These are phyloP conservation scores for Fraxinus floribunda DNA, from an alignment of 305 asterid species.

Conservation along the genomic window DNA sequence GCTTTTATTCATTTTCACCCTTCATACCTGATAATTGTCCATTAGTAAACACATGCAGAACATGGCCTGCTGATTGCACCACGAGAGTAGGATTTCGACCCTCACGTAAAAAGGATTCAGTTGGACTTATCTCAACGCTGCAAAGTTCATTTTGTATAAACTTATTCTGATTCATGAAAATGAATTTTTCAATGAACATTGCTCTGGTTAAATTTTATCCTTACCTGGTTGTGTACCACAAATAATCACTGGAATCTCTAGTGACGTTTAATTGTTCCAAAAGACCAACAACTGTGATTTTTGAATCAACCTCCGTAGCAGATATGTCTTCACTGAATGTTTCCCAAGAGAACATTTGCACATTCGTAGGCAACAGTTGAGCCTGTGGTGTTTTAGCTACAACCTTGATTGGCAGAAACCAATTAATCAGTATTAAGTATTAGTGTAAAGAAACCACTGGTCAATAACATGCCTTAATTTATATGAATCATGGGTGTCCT, in stretches of 20 bases:
- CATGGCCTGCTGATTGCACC: constrained; percentile 79
- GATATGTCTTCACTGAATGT: constrained; percentile 69
- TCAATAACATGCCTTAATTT: not conserved
- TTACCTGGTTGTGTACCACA: constrained; percentile 94
- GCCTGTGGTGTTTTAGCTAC: constrained; percentile 46
- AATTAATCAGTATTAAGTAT: constrained; percentile 6
- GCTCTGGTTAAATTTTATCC: not conserved
- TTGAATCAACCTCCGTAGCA: constrained; percentile 51
- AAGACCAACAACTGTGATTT: constrained; percentile 60
- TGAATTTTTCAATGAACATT: not conserved
- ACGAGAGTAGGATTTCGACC: constrained; percentile 55
- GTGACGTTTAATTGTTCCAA: constrained; percentile 91
- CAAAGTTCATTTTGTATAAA: constrained; percentile 14
- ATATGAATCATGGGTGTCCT: not conserved
- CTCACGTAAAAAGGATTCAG: constrained; percentile 68
- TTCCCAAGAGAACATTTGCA: constrained; percentile 60
- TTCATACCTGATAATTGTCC: constrained; percentile 59
- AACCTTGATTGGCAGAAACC: constrained; percentile 39
- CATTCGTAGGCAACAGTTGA: constrained; percentile 58
- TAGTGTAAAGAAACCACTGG: not conserved
- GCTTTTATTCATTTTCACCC: not conserved
- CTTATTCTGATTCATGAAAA: not conserved
- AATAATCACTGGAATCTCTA: constrained; percentile 83
- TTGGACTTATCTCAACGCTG: constrained; percentile 66
- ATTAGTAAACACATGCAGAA: constrained; percentile 74